Conservation (phyloP, 352 stramenopile genomes). For the Phytophthora hibernalis region DNA sequence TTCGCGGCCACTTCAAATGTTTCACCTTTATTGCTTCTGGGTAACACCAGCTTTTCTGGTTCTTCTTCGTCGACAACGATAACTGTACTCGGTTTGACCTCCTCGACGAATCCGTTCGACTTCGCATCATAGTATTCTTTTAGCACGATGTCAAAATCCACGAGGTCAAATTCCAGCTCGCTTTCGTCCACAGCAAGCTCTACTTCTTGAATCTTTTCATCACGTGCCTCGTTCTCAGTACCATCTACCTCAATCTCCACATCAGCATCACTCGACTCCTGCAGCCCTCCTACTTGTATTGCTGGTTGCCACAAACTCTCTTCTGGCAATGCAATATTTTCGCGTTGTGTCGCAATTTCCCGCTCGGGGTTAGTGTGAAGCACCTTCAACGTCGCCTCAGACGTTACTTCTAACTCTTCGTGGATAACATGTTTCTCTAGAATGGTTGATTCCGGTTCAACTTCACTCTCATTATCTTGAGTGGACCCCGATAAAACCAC, state of each 20-base stretch:
- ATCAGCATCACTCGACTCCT: not conserved
- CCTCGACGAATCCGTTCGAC: conserved; percentile 9
- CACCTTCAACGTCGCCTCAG: conserved; percentile 16
- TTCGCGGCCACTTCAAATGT: not conserved
- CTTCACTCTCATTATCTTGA: conserved; percentile 15
- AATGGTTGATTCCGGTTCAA: conserved; percentile 1
- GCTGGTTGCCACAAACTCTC: conserved; percentile 7
- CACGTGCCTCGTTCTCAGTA: not conserved
- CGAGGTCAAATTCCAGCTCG: conserved; percentile 1
- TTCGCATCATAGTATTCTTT: not conserved
- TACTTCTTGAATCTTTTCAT: conserved; percentile 10
- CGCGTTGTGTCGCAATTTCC: conserved; percentile 8
- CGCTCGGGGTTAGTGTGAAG: conserved; percentile 2
- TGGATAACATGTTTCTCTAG: conserved; percentile 3
- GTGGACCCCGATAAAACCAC: not conserved
- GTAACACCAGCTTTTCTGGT: not conserved
- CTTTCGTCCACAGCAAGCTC: not conserved
- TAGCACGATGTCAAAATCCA: not conserved
- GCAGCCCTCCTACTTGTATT: not conserved
- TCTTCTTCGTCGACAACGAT: conserved; percentile 6
- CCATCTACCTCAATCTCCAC: conserved; percentile 4
- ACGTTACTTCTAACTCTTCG: conserved; percentile 21
- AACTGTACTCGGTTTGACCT: conserved; percentile 9
- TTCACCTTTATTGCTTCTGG: conserved; percentile 3
- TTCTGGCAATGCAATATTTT: not conserved